Percentiles rank a stretch among this genome's conserved stretches.
Evolutionary conservation across 148 eudicot species (phyloP).

Genomic region (Cornus suecica): DNA sequence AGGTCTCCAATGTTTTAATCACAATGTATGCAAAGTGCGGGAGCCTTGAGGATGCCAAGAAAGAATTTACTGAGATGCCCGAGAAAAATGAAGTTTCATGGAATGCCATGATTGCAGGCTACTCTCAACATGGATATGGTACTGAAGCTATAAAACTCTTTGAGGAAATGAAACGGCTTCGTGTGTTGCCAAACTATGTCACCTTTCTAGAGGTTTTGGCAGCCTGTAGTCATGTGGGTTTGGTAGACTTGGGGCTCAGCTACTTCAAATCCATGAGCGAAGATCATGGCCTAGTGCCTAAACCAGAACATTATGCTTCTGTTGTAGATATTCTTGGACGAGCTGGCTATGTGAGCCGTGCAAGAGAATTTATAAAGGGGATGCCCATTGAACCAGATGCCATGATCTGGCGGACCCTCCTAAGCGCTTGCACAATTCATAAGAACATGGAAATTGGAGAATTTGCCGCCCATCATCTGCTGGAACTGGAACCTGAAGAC

Average conservation of each 20-base stretch:
- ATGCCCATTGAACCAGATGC: conserved; percentile 87
- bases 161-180: conserved; percentile 62
- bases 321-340: conserved; percentile 82
- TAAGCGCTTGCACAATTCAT: conserved; percentile 76
- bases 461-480: conserved; percentile 53
- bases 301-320: conserved; percentile 77
- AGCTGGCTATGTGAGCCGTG: conserved; percentile 68
- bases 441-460: conserved; percentile 73
- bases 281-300: conserved; percentile 64
- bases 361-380: conserved; percentile 53
- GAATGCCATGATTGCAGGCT: conserved; percentile 90
- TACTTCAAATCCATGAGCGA: conserved; percentile 74
- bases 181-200: conserved; percentile 62
- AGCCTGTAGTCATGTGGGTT: conserved; percentile 93
- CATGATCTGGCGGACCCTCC: conserved; percentile 84
- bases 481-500: conserved; percentile 69
- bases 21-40: conserved; percentile 84
- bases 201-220: conserved; percentile 78
- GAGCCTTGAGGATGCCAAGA: conserved; percentile 61
- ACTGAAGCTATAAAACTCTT: conserved; percentile 60
- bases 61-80: conserved; percentile 53
- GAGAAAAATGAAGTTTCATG: conserved; percentile 69
- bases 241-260: conserved; percentile 73
- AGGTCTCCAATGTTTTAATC: conserved; percentile 76
- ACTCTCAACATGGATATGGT: conserved; percentile 87